phyloP scores from a whole-genome alignment of 495 filamentous ascomycete species.

The Aspergillus wentii region DNA sequence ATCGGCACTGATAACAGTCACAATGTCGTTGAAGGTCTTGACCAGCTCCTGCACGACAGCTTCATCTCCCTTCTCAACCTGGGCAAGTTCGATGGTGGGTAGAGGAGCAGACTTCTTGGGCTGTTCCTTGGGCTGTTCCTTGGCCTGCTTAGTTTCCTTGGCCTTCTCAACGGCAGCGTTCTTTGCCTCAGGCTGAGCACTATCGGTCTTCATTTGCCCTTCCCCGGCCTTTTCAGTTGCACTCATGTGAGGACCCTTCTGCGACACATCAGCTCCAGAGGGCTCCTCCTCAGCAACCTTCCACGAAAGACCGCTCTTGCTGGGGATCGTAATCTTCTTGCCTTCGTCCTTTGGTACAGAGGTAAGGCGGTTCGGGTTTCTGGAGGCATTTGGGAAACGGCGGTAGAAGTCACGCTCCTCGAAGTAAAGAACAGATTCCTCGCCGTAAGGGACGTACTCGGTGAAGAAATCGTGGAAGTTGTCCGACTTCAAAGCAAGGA shows the following conservation, averaged over 20 bases:
- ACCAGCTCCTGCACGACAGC: conserved; percentile 89
- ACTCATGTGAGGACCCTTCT: conserved; percentile 46
- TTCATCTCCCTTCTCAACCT: conserved; percentile 69
- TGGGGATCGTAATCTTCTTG: conserved; percentile 75
- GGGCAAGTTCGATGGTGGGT: conserved; percentile 66
- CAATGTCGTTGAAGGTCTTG: conserved; percentile 92
- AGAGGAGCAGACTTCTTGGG: conserved; percentile 39
- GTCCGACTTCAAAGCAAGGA: conserved; percentile 87
- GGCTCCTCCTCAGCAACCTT: conserved; percentile 60
- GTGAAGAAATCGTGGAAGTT: conserved; percentile 99
- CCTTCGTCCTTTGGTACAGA: conserved; percentile 50
- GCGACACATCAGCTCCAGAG: conserved; percentile 35
- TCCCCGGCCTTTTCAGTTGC: conserved; percentile 25
- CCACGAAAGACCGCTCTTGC: conserved; percentile 81
- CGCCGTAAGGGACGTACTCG: conserved; percentile 91
- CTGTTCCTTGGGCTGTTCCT: conserved; percentile 25
- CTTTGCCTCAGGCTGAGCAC: conserved; percentile 30
- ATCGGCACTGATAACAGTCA: conserved; percentile 85
- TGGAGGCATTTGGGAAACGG: conserved; percentile 74
- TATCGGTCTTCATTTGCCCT: conserved; percentile 11
- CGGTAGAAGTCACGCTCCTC: conserved; percentile 93
- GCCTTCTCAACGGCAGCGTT: conserved; percentile 33
- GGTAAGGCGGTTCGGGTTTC: conserved; percentile 42
- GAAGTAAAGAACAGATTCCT: conserved; percentile 93
- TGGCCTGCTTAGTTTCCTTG: conserved; percentile 37